These are phyloP conservation scores for Zalaria sp. DNA, from an alignment of 2,329 filamentous ascomycete genomes.

Conservation along the genomic window DNA sequence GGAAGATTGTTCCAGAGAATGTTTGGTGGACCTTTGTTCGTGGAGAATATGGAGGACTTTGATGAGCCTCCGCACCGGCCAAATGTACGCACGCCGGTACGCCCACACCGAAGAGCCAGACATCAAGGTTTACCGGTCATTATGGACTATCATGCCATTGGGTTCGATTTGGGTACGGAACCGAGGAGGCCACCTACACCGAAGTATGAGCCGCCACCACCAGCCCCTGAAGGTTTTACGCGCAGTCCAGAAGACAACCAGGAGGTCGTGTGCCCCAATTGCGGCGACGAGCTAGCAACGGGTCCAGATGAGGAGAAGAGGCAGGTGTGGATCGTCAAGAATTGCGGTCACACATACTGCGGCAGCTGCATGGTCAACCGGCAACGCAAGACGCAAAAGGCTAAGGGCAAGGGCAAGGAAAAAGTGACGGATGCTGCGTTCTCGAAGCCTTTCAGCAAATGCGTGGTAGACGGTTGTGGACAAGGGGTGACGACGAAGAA, in stretches of 20 bases:
- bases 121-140: no score
- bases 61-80: no score
- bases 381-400: slow-evolving; percentile 9
- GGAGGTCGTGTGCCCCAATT: slow-evolving; percentile 71
- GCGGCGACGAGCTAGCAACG: slow-evolving; percentile 67
- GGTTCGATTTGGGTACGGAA: slow-evolving; percentile 26
- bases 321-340: slow-evolving; percentile 84
- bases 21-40: no score
- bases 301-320: slow-evolving; percentile 56
- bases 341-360: slow-evolving; percentile 69
- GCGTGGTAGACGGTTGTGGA: slow-evolving; percentile 30
- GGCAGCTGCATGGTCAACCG: slow-evolving; percentile 34
- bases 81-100: no score
- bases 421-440: slow-evolving; percentile 16
- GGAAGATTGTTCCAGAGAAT: no score
- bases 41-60: no score
- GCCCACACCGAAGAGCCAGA: no score
- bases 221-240: slow-evolving; percentile 64
- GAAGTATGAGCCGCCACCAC: slow-evolving; percentile 49
- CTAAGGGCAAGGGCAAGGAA: slow-evolving; percentile 23
- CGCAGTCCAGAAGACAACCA: slow-evolving; percentile 59
- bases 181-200: slow-evolving; percentile 17
- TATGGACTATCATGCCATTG: slow-evolving; percentile 26
- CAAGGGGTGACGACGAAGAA: slow-evolving; percentile 18
- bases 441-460: slow-evolving; percentile 27